Percentiles rank a stretch among this genome's conserved stretches.
phyloP scores from a whole-genome alignment of 1,284 basidiomycete species.

The Ganoderma sinense region DNA sequence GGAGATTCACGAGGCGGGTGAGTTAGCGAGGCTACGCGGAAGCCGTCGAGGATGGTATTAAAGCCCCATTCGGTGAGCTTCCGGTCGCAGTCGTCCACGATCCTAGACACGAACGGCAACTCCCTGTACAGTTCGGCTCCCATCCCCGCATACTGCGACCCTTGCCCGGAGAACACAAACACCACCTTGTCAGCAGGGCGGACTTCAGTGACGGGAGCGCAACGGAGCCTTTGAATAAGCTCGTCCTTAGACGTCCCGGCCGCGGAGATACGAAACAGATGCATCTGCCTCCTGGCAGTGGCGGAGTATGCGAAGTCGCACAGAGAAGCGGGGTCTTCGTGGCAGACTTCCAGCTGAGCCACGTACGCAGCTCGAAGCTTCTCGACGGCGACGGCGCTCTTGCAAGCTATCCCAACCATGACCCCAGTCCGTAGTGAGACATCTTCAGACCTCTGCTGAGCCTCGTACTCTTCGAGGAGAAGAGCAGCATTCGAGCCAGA shows the following conservation, averaged over 20 bases:
- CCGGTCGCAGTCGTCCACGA: constrained; percentile 64
- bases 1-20: constrained; percentile 34
- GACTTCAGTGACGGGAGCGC: constrained; percentile 43
- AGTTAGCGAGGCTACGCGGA: constrained; percentile 40
- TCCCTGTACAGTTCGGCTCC: constrained; percentile 60
- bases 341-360: constrained; percentile 48
- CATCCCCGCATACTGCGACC: constrained; percentile 72
- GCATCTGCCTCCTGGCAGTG: constrained; percentile 67
- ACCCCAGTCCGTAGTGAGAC: constrained; percentile 23
- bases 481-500: constrained; percentile 74
- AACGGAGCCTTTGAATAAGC: constrained; percentile 51
- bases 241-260: constrained; percentile 51
- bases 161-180: constrained; percentile 79
- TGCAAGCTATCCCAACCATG: constrained; percentile 69
- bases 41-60: constrained; percentile 55
- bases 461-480: constrained; percentile 58
- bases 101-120: constrained; percentile 51
- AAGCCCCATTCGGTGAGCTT: constrained; percentile 58
- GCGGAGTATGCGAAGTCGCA: constrained; percentile 67
- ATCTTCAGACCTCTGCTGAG: background rate
- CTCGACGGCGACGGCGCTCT: constrained; percentile 54
- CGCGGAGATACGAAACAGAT: constrained; percentile 59
- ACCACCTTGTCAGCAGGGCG: constrained; percentile 44
- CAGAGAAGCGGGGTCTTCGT: constrained; percentile 41
- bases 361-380: constrained; percentile 55